A percentile compares a stretch with the other conserved stretches of the same genome.
These are phyloP conservation scores for Colletotrichum sp. DNA, from an alignment of 2,329 filamentous ascomycete species.

Conservation along the genomic window DNA sequence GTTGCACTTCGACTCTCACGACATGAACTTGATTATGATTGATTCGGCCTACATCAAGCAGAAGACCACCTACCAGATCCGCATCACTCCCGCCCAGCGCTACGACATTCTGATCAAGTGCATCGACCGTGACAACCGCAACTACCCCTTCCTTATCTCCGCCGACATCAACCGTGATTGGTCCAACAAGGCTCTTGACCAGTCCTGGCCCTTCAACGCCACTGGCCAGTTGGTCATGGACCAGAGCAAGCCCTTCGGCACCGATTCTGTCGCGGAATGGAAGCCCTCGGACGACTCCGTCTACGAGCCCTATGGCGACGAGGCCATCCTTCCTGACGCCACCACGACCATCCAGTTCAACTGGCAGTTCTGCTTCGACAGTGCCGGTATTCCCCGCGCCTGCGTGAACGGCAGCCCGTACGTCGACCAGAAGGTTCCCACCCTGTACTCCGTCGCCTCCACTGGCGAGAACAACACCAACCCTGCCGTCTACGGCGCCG, in stretches of 20 bases:
- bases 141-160: conserved; percentile 48
- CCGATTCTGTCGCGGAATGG: conserved; percentile 37
- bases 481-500: conserved; percentile 45
- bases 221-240: conserved; percentile 50
- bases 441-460: conserved; percentile 73
- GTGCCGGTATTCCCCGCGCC: conserved; percentile 65
- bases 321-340: conserved; percentile 54
- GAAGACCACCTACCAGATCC: conserved; percentile 40
- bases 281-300: conserved; percentile 67
- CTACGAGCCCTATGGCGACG: conserved; percentile 61
- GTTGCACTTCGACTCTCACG: conserved; percentile 47
- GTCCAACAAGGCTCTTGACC: conserved; percentile 27
- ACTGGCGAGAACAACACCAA: conserved; percentile 50
- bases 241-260: conserved; percentile 27
- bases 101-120: conserved; percentile 52
- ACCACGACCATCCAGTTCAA: conserved; percentile 61
- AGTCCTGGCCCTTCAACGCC: conserved; percentile 41
- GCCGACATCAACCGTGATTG: conserved; percentile 50
- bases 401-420: conserved; percentile 72
- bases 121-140: conserved; percentile 39
- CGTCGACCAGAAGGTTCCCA: conserved; percentile 70
- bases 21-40: conserved; percentile 50
- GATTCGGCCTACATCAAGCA: conserved; percentile 46
- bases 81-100: conserved; percentile 48
- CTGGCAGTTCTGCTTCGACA: conserved; percentile 64